phyloP scores from a whole-genome alignment of 2,329 filamentous ascomycete species.

The Sarocladium brachiariae region DNA sequence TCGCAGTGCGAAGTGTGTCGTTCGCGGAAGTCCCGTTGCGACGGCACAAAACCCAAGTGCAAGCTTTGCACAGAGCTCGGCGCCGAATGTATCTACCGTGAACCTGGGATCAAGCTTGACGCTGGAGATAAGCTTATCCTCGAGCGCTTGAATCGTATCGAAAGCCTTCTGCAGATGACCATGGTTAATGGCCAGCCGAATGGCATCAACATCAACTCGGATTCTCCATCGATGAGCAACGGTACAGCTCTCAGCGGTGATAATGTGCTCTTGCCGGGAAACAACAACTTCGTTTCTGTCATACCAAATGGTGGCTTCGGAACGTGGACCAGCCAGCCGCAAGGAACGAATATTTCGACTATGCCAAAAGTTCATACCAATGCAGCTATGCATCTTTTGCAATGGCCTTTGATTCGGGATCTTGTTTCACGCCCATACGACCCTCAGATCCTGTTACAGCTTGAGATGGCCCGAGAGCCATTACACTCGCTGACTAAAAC shows the following conservation, averaged over 20 bases:
- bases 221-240: slow-evolving; percentile 59
- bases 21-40: slow-evolving; percentile 72
- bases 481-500: slow-evolving; percentile 59
- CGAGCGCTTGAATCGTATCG: slow-evolving; percentile 70
- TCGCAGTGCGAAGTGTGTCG: slow-evolving; percentile 71
- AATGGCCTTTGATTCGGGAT: slow-evolving; percentile 75
- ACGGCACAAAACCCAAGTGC: slow-evolving; percentile 75
- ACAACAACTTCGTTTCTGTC: slow-evolving; percentile 42
- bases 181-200: slow-evolving; percentile 45
- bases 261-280: slow-evolving; percentile 36
- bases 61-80: slow-evolving; percentile 76
- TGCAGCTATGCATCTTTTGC: slow-evolving; percentile 68
- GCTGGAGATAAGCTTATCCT: slow-evolving; percentile 81
- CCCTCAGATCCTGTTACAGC: slow-evolving; percentile 71
- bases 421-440: slow-evolving; percentile 72
- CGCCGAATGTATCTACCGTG: slow-evolving; percentile 76
- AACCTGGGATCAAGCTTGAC: slow-evolving; percentile 81
- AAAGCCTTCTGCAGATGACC: slow-evolving; percentile 68
- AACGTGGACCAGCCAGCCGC: slow-evolving; percentile 56
- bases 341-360: slow-evolving; percentile 63
- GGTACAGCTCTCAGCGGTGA: slow-evolving; percentile 55
- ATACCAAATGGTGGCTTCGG: slow-evolving; percentile 61
- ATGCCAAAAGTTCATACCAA: slow-evolving; percentile 84
- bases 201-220: slow-evolving; percentile 49
- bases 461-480: slow-evolving; percentile 75